Percentiles rank a stretch among this genome's conserved stretches.
phyloP scores from a whole-genome alignment of 352 stramenopile species.

The Vaucheria bursata region DNA sequence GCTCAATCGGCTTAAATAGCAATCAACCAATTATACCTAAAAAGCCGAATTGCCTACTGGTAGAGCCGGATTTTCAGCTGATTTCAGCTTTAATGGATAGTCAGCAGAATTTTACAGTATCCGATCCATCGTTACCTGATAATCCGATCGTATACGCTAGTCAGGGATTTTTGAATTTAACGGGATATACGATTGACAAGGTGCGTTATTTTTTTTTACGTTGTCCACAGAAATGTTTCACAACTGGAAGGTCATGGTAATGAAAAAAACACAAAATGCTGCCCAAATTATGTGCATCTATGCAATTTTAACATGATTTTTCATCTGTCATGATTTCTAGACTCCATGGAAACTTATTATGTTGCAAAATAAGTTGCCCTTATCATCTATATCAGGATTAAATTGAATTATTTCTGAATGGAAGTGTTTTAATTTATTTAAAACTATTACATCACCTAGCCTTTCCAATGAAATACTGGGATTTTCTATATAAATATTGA shows the following conservation, averaged over 20 bases:
- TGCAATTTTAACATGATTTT: too few relatives aligned
- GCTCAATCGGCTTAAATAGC: not conserved
- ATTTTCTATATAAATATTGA: too few relatives aligned
- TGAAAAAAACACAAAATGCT: not conserved
- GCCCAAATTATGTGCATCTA: too few relatives aligned
- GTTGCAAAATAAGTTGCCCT: too few relatives aligned
- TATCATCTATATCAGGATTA: too few relatives aligned
- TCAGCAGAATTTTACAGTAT: conserved; percentile 53
- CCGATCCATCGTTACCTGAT: conserved; percentile 49
- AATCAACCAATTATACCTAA: conserved; percentile 10
- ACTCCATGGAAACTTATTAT: too few relatives aligned
- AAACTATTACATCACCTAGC: too few relatives aligned
- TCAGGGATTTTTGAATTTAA: conserved; percentile 50
- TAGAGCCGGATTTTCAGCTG: conserved; percentile 49
- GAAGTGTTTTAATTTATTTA: too few relatives aligned
- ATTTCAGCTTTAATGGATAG: conserved; percentile 40
- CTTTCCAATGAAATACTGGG: too few relatives aligned
- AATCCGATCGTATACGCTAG: conserved; percentile 63
- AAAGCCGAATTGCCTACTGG: conserved; percentile 45
- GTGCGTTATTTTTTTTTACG: too few relatives aligned
- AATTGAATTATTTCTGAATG: too few relatives aligned
- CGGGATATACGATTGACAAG: conserved; percentile 51
- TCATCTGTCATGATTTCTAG: too few relatives aligned
- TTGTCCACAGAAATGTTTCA: not conserved
- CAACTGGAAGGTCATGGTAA: not conserved